Evolutionary conservation across 2,329 filamentous ascomycete species (phyloP), one percentile per base, ranked within the genome.

Genomic region (Thermoascus crustaceus): DNA sequence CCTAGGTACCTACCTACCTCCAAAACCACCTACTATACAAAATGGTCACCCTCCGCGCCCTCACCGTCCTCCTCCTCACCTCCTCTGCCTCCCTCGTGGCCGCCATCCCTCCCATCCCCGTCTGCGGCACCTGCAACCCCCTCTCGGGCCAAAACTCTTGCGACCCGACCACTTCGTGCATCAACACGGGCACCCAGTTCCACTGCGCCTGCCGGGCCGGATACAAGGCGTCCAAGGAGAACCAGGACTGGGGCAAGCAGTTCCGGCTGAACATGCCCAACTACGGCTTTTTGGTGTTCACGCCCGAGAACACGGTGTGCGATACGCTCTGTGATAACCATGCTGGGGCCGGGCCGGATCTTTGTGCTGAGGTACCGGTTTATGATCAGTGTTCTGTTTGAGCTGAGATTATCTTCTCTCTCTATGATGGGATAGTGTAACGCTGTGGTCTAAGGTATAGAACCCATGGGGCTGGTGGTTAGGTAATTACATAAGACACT

Each of bases 161-260:
- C 43, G 57, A 66, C 40, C 47, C 60, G 26, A 65, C 61, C 9
- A 67, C 64, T 16, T 65, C 63, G 5, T 67, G 64, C 47, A 66
- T 65, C 44, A 63, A 57, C 50, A 63, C 60, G 1, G 60, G 60
- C 32, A 47, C 45, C 4, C 41, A 49, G 14, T 63, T 62, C 56
- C 59, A 63, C 48, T 63, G 60, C 36, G 60, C 60, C 45, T 63
- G 60, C 40, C 59, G 60, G 37, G 60, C 60, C 13, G 60, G 60
- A 24, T 63, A 58, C 44, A 63, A 63, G 50, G 55, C 59, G 19
- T 57, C 53, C 11, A 17, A 37, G 11, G 6, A 48, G 25, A 53
- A 61, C 40, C 38, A 48, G 8, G 41, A 61, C 35, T 35, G 54
- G 31, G 32, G 38, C 13, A 43, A 53, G 37, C 57, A 63, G 44